Evolutionary conservation across 768 basidiomycete genomes (phyloP), one percentile per base, ranked within the genome.

Genomic region (Flagelloscypha sp.): DNA sequence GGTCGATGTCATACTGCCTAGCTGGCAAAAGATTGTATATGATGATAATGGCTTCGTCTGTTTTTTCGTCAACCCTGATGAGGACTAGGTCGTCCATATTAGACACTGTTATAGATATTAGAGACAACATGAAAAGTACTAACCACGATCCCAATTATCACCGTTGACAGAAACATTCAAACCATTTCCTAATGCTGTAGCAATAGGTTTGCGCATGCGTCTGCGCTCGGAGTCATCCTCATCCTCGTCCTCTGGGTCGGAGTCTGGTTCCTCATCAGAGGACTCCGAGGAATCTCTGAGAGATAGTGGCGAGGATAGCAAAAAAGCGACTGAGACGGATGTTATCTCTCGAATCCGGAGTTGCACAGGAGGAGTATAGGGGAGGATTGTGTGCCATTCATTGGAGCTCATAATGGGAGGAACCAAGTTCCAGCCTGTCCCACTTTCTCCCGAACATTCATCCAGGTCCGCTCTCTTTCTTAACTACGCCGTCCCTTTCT

Each of bases 1-100:
- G 63, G 49, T 90, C 85, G 34, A 95, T 79, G 49, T 95, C 89
- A 48, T 95, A 95, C 52, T 87, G 84, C 37, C 85, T 72, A 2
- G 85, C 85, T 3, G 89, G 90, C 64, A 84, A 73, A 30, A 97
- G 66, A 1, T 87, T 88, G 40, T 89, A 92, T 18, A 97, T 74
- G 40, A 94, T 85, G 35, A 95, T 87, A 37, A 93, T 76, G 0
- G 88, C 92, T 50, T 94, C 84, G 45, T 93, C 89, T 0, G 71
- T 68, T 35, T 76, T 72, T 28, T 90, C 86, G 51, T 85, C 79
- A 42, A 87, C 75, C 35, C 80, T 76, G 38, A 86, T 75, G 49
- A 87, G 72, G 16, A 86, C 82, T 33, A n/a, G n/a, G n/a, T n/a
- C n/a, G n/a, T n/a, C n/a, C n/a, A n/a, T n/a, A n/a, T n/a, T n/a